phyloP scores from a whole-genome alignment of 331 rosid genomes.

The Prunus yedoensis region DNA sequence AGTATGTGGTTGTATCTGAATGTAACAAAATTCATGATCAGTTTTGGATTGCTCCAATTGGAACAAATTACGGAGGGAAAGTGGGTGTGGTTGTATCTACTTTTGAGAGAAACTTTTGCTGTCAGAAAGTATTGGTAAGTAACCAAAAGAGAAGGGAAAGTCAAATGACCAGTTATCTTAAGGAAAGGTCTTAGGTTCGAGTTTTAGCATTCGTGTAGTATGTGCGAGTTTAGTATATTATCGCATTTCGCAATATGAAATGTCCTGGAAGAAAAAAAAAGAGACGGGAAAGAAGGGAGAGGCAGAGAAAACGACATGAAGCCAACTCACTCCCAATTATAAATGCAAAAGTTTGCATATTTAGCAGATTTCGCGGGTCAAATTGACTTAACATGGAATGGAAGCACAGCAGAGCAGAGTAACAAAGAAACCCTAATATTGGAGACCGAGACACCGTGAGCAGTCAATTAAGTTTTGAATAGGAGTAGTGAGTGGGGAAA shows the following conservation, averaged over 20 bases:
- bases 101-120: too few relatives aligned
- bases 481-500: not conserved
- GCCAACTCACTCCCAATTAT: not conserved
- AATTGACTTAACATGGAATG: not conserved
- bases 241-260: fast-evolving
- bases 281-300: not conserved
- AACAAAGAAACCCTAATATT: too few relatives aligned
- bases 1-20: too few relatives aligned
- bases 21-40: too few relatives aligned
- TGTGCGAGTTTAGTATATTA: too few relatives aligned
- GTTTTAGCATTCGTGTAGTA: fast-evolving
- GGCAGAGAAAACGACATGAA: not conserved
- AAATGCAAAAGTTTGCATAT: not conserved
- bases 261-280: too few relatives aligned
- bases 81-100: not conserved
- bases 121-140: too few relatives aligned
- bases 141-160: not conserved
- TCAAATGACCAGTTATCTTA: too few relatives aligned
- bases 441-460: not conserved
- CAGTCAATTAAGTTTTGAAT: not conserved
- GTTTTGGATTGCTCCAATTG: not conserved
- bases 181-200: too few relatives aligned
- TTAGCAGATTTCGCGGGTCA: conserved; percentile 4
- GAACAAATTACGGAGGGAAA: not conserved
- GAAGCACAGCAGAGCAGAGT: not conserved